Evolutionary conservation across 108 stramenopile species (phyloP).

Genomic region (Cafeteria roenbergensis): DNA sequence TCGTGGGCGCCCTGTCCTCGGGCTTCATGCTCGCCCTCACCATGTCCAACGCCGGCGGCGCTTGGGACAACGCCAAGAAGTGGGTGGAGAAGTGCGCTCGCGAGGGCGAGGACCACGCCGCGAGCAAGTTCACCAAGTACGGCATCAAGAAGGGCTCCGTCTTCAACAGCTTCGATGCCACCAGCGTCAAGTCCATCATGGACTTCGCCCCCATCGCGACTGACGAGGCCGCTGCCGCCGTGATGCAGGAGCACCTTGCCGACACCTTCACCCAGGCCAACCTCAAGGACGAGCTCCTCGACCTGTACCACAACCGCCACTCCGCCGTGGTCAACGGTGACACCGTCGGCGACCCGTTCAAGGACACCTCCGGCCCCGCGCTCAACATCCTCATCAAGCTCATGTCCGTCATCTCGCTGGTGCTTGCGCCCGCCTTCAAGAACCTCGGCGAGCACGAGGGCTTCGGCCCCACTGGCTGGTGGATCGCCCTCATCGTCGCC

Average conservation of each 20-base stretch:
- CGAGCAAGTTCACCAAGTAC: constrained; percentile 33
- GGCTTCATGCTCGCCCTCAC: constrained; percentile 86
- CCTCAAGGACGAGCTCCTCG: constrained; percentile 2
- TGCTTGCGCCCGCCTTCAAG: constrained; percentile 55
- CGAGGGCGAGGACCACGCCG: not conserved
- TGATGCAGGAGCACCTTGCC: not conserved
- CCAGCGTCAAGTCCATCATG: constrained; percentile 56
- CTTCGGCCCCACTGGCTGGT: not conserved
- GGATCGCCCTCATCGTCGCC: constrained; percentile 2
- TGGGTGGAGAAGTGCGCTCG: constrained; percentile 35
- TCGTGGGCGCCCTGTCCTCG: constrained; percentile 57
- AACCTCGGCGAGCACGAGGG: constrained; percentile 26
- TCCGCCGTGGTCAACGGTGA: constrained; percentile 49
- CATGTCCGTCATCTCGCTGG: constrained; percentile 67
- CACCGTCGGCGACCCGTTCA: constrained; percentile 58
- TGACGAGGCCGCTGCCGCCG: constrained; percentile 2
- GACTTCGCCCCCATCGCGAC: not conserved
- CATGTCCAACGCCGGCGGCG: constrained; percentile 86
- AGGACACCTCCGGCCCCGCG: constrained; percentile 54
- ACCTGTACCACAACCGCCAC: constrained; percentile 20
- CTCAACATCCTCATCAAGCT: constrained; percentile 62
- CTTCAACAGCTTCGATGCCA: constrained; percentile 60
- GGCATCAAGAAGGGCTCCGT: constrained; percentile 38
- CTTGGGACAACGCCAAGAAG: constrained; percentile 95
- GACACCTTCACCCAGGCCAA: constrained; percentile 1